Evolutionary conservation across 2,329 filamentous ascomycete genomes (phyloP), one percentile per base, ranked within the genome.

Genomic region (Fusarium foetens): DNA sequence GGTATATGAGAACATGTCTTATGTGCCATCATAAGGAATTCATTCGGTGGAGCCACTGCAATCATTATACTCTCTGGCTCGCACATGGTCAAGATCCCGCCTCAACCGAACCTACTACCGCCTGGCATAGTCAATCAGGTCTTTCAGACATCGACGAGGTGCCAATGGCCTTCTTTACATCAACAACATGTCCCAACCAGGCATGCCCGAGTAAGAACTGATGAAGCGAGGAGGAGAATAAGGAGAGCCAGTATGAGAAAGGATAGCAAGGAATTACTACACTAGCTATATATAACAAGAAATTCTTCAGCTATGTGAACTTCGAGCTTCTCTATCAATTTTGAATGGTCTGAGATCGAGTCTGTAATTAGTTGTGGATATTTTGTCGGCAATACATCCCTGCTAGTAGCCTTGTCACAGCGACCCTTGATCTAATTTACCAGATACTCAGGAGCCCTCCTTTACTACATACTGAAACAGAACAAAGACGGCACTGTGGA

Each of bases 151-250:
- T 51, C 4, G 21, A 51, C 3, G n/a, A 51, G 1, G 3, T 35
- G 12, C 4, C 8, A 35, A 14, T 25, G 8, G 31, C 10, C 0
- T 8, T 51, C 6, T 51, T 51, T 0, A 2, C n/a, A 21, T 10
- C 12, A 10, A 19, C 8, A 7, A 7, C 31, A 35, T 51, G 48
- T 25, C 48, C 48, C 6, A 35, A 11, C 17, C 12, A 10, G 1
- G 9, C 2, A 19, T 51, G 31, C 31, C n/a, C 31, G 17, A 25
- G 48, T 16, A 51, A 8, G 4, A 51, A 35, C 19, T 13, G n/a
- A 25, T 8, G 8, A 5, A 49, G 16, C 11, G 29, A 2, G 11
- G 8, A 49, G 16, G 21, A 35, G 39, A 41, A 13, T 6, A 23
- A 35, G 29, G n/a, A 8, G 31, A 3, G 8, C 16, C n/a, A 21